Evolutionary conservation across 352 stramenopile species (phyloP), one percentile per base, ranked within the genome.

Genomic region (Globisporangium nunn): DNA sequence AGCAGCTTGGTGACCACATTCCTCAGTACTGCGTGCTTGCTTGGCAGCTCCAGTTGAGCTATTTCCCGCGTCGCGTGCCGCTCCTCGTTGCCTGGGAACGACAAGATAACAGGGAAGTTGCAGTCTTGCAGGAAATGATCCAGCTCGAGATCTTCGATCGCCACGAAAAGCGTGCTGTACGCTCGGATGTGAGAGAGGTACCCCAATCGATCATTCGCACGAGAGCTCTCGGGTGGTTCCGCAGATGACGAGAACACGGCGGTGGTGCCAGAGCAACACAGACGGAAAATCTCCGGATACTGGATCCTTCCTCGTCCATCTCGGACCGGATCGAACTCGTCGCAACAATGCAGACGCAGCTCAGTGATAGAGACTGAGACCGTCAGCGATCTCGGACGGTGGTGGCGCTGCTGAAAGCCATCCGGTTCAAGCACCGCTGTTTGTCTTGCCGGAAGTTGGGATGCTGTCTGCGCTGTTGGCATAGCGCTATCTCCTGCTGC

Each of bases 61-160:
- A 69, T 59, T 15, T 77, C 58, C 31, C 67, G 64, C 31, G 61
- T 55, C n/a, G 44, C 59, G 49, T 67, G 43, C 5, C 50, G 49
- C 3, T 35, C 12, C 11, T 65, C 37, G 43, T 48, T 64, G 31
- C 70, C 59, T 2, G 67, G 57, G 49, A 85, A 86, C 52, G 56
- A 77, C 33, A 94, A 51, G 5, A 92, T 76, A 28, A 87, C 61
- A 3, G 84, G 81, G 15, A 91, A 92, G 47, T 88, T 85, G 64
- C 81, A 91, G 1, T 68, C 70, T 47, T 78, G 67, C 30, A 92
- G 53, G 45, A 88, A 89, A 67, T 94, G 81, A 30, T 83, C 76
- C 33, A 90, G 45, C 59, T 91, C 71, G 15, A 89, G 40, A 28
- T 75, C 64, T 49, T 74, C 62, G 14, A 91, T 39, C 17, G 57